A percentile compares a stretch with the other conserved stretches of the same genome.
Evolutionary conservation across 176 grass and related monocot species (phyloP).

Genomic region (Musa beccarii): DNA sequence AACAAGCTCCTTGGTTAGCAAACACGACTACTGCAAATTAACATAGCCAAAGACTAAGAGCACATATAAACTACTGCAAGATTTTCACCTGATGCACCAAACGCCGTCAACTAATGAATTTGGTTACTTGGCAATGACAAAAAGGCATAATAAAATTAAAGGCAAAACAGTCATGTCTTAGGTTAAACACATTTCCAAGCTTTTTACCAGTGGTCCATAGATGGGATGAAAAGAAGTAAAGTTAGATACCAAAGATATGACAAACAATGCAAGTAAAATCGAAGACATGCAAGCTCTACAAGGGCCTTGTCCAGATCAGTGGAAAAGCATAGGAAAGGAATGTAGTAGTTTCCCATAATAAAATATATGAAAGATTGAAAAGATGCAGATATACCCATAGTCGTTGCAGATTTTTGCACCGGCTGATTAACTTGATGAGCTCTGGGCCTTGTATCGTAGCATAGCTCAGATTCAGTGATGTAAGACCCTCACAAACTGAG

Average conservation of each 20-base stretch:
- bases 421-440: constrained; percentile 52
- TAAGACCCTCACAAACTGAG: constrained; percentile 50
- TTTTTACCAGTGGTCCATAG: neutral
- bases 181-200: neutral
- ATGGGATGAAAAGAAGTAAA: neutral
- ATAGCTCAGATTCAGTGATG: constrained; percentile 61
- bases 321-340: too few species aligned
- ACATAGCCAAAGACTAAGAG: too few species aligned
- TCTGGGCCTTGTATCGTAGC: constrained; percentile 43
- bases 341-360: neutral
- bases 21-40: too few species aligned
- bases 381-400: constrained; percentile 43
- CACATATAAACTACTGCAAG: too few species aligned
- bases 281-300: neutral
- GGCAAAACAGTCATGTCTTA: neutral
- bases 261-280: neutral
- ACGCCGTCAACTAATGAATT: too few species aligned
- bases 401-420: constrained; percentile 45
- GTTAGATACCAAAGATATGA: neutral
- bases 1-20: neutral
- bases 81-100: too few species aligned
- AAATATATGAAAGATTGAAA: neutral
- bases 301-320: too few species aligned
- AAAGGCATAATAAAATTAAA: neutral
- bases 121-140: neutral